Percentiles rank a stretch among this genome's conserved stretches.
Conservation (phyloP, 768 basidiomycete species). For the Leccinum arenicola region DNA sequence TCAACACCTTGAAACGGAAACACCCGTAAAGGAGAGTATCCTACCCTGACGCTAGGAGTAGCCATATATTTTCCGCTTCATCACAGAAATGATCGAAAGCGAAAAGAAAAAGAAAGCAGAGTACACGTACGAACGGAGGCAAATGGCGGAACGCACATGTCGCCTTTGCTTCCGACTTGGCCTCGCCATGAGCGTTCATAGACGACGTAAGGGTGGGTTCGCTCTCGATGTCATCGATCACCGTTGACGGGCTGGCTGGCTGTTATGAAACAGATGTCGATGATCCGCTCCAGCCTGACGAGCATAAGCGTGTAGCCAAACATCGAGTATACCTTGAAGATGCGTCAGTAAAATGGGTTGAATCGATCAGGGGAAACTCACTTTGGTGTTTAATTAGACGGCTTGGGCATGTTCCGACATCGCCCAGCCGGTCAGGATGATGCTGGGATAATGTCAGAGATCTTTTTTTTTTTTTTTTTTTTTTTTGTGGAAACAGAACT, state of each 20-base stretch:
- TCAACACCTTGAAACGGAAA: too few species aligned
- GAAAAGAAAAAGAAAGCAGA: not conserved
- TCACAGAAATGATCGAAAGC: not conserved
- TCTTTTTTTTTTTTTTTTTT: too few species aligned
- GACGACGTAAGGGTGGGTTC: slow-evolving; percentile 63
- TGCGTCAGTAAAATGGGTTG: not conserved
- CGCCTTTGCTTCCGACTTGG: slow-evolving; percentile 33
- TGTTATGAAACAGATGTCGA: slow-evolving; percentile 81
- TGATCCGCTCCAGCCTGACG: slow-evolving; percentile 76
- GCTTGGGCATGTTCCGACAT: slow-evolving; percentile 90
- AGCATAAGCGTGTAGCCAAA: slow-evolving; percentile 87
- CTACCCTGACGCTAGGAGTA: slow-evolving; percentile 45
- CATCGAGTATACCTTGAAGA: slow-evolving; percentile 64
- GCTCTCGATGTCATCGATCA: slow-evolving; percentile 51
- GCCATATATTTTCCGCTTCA: not conserved
- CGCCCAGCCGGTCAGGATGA: slow-evolving; percentile 86
- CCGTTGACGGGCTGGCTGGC: slow-evolving; percentile 29
- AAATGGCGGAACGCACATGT: slow-evolving; percentile 75
- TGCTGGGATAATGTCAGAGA: too few species aligned
- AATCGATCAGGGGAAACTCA: slow-evolving; percentile 23
- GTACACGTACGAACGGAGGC: slow-evolving; percentile 74
- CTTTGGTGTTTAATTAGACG: slow-evolving; percentile 80
- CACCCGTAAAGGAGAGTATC: too few species aligned
- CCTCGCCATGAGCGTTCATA: slow-evolving; percentile 11
- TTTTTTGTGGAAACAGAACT: too few species aligned